Base-by-base conservation (phyloP, 2,329 filamentous ascomycete species). In the Penicillium brevicompactum region DNA sequence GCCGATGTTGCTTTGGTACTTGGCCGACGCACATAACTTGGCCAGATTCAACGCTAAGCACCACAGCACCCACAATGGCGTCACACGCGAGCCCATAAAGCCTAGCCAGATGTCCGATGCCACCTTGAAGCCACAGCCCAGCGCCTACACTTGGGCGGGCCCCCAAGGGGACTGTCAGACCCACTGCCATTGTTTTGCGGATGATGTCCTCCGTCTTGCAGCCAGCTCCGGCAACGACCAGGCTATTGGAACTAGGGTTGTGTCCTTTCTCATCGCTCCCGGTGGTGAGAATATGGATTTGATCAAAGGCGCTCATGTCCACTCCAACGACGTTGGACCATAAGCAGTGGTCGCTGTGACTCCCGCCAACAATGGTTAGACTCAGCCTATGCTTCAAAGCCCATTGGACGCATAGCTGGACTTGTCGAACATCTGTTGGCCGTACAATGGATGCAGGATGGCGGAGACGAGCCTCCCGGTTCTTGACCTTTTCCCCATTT, bases 101-200 rank as follows among this genome's bases (percentile, higher is more conserved):
- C 54, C 84, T 76, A 37, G 80, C 64, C n/a, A 86, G 72, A 59
- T 87, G 84, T 2, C 85, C 84, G 46, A 88, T 84, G 50, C 85
- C 85, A 41, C 86, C 86, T 74, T 88, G 84, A 46, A 88, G 73
- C 83, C 84, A 87, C 13, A 85, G 61, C 0, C 86, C 86, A 0
- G 83, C 80, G 2, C 86, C 85, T 24, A 88, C 84, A 59, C 84
- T 87, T 59, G 85, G 85, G 6, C 85, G 82, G 27, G 83, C 67
- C 2, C 85, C 86, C 3, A 88, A 67, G 0, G 85, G 84, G 2
- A 88, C 79, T 52, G 80, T 82, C 51, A 87, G 1, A 2, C 79
- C 82, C 0, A 60, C 73, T 1, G 55, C 69, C 74, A 80, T 80
- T 32, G 81, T 63, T 50, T 76, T 73, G 18, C 64, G 60, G 59